Percentiles rank a stretch among this genome's conserved stretches.
These are phyloP conservation scores for Heterobasidion occidentale DNA, from an alignment of 1,284 basidiomycete species.

Conservation along the genomic window DNA sequence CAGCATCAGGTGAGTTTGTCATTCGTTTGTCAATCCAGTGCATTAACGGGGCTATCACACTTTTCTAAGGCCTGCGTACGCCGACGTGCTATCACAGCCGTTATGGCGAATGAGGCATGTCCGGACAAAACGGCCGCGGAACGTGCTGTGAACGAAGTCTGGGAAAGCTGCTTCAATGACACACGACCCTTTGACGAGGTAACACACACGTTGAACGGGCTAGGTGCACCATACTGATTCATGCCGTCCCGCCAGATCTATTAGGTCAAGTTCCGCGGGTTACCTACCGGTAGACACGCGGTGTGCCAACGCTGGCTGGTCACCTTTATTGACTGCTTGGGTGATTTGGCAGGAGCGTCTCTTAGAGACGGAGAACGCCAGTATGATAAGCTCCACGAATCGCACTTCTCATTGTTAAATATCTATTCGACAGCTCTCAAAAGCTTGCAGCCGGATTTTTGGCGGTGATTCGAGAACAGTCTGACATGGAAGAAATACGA, in stretches of 20 bases:
- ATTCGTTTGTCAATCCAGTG: not conserved
- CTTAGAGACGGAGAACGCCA: too few species aligned
- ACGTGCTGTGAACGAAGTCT: conserved; percentile 90
- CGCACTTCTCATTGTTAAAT: too few species aligned
- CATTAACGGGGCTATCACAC: conserved; percentile 5
- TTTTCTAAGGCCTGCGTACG: conserved; percentile 74
- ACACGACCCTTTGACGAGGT: conserved; percentile 98
- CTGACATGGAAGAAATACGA: too few species aligned
- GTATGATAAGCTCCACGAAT: too few species aligned
- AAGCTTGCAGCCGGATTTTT: too few species aligned
- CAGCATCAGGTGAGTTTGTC: conserved; percentile 73
- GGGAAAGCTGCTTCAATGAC: conserved; percentile 93
- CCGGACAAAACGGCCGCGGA: conserved; percentile 73
- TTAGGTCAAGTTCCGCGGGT: conserved; percentile 82
- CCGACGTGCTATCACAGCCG: conserved; percentile 78
- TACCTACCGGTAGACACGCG: conserved; percentile 44
- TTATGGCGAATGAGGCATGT: conserved; percentile 78
- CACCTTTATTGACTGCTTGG: not conserved
- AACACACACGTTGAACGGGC: conserved; percentile 11
- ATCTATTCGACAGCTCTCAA: too few species aligned
- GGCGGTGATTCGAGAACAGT: too few species aligned
- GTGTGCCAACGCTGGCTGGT: not conserved
- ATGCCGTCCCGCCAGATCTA: not conserved
- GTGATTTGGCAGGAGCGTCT: too few species aligned
- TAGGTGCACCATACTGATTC: not conserved